Base-by-base conservation (phyloP, 225 moss, liverwort and hornwort species). In the Polytrichum formosum region DNA sequence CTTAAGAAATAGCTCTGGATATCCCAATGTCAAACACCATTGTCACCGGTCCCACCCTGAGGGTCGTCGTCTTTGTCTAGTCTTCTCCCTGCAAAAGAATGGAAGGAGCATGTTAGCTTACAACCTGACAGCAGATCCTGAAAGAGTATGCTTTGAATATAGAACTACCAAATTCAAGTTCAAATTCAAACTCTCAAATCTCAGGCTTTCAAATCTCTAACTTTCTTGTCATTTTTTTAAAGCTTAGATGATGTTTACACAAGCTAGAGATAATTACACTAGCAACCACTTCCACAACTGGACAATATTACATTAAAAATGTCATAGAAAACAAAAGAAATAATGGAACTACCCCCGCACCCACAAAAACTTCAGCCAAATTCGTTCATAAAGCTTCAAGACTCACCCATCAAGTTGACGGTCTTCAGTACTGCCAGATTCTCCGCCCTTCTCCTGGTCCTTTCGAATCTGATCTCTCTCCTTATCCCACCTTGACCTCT, bases 21-120 rank as follows among this genome's bases (percentile, higher is more conserved):
- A 37, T 30, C 65, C 30, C 30, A 65, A 29, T 29, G 23, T 62
- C n/a, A 63, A 63, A 22, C 21, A 72, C 25, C 19, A 68, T 46
- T 54, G 58, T 90, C 66, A 95, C 77, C 91, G 85, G 79, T 92
- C 95, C 95, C 92, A 95, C 68, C 95, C 95, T 22, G 95, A 95
- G 7, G 91, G 95, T 28, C 95, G 91, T 64, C 86, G 83, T 80
- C 95, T 86, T 76, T 84, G 87, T 76, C 92, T 79, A 26, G 70
- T 76, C 74, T 75, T 87, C 59, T 86, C 83, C 73, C 81, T 83
- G 80, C 35, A 70, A 53, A 76, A 77, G 71, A 46, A 46, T 16
- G 16, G 0, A 46, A 13, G 46, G 16, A 46, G 4, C 46, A 46
- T 35, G 35, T 16, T 16, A 46, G 46, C 46, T 6, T 19, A 35